Conservation (phyloP, 352 stramenopile species). For the Phytophthora meadii region DNA sequence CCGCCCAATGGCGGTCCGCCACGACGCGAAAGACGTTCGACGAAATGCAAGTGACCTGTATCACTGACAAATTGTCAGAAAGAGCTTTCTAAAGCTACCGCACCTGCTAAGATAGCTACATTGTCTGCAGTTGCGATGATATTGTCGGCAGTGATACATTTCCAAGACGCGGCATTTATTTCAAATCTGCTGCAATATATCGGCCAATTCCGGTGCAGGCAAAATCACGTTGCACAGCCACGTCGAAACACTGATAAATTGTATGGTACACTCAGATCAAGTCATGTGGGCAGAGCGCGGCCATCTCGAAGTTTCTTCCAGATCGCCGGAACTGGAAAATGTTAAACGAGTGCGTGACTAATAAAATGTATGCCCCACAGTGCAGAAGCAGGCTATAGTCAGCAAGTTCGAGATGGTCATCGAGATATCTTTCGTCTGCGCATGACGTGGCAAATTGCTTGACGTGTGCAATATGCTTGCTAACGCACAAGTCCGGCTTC, state of each 20-base stretch:
- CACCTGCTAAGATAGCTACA: too few relatives aligned
- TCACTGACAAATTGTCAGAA: background rate
- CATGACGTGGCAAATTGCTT: background rate
- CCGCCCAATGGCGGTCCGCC: too few relatives aligned
- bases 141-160: too few relatives aligned
- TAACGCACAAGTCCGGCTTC: background rate
- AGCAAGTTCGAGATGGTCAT: slow-evolving; percentile 20
- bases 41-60: background rate
- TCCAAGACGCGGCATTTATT: too few relatives aligned
- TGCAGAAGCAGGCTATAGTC: slow-evolving; percentile 2
- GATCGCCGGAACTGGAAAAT: slow-evolving; percentile 20
- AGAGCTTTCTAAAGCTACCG: too few relatives aligned
- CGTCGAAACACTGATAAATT: background rate
- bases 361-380: slow-evolving; percentile 6
- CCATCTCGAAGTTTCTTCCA: slow-evolving; percentile 22
- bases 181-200: too few relatives aligned
- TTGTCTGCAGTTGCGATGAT: too few relatives aligned
- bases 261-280: background rate
- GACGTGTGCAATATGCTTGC: slow-evolving; percentile 1
- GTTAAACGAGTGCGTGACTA: slow-evolving; percentile 17
- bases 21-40: background rate
- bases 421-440: background rate
- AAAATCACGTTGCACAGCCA: background rate
- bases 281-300: background rate
- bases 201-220: too few relatives aligned